Percentiles rank a stretch among this genome's conserved stretches.
These are phyloP conservation scores for Terana coerulea DNA, from an alignment of 768 basidiomycete genomes.

Conservation along the genomic window DNA sequence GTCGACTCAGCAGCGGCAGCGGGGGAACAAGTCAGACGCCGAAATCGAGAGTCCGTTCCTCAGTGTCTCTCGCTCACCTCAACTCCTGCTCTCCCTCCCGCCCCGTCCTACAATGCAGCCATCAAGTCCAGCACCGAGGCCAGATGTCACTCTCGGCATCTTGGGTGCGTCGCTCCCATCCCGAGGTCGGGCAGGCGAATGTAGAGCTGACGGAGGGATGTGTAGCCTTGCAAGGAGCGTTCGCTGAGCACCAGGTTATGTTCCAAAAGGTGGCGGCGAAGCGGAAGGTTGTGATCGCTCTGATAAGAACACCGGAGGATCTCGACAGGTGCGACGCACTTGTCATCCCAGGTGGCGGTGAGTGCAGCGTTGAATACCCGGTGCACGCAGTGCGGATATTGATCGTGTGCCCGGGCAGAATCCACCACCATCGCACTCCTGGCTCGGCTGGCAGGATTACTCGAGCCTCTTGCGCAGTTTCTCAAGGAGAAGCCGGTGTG, in stretches of 20 bases:
- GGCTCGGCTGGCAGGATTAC: conserved; percentile 66
- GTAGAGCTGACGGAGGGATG: neutral
- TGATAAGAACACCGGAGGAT: conserved; percentile 75
- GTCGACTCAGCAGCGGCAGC: neutral
- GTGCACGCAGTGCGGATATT: neutral
- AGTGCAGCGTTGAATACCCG: conserved; percentile 13
- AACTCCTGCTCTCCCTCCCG: neutral
- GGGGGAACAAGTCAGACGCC: neutral
- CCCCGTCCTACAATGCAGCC: conserved; percentile 6
- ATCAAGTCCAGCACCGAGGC: conserved; percentile 1
- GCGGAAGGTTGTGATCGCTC: conserved; percentile 42
- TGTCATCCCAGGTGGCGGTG: conserved; percentile 91
- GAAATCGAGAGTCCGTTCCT: neutral
- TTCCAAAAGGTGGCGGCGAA: conserved; percentile 54
- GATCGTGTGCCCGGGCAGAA: conserved; percentile 42
- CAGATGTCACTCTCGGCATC: conserved; percentile 14
- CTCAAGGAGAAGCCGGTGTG: conserved; percentile 74
- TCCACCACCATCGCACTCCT: conserved; percentile 88
- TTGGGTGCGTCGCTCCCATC: conserved; percentile 5
- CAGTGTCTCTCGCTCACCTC: neutral
- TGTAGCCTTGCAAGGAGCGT: conserved; percentile 88
- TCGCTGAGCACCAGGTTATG: conserved; percentile 77
- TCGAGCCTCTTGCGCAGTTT: conserved; percentile 77
- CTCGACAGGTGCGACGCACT: conserved; percentile 75
- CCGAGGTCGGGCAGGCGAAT: neutral